These are phyloP conservation scores for Lactarius sp. DNA, from an alignment of 768 basidiomycete species.

Conservation along the genomic window DNA sequence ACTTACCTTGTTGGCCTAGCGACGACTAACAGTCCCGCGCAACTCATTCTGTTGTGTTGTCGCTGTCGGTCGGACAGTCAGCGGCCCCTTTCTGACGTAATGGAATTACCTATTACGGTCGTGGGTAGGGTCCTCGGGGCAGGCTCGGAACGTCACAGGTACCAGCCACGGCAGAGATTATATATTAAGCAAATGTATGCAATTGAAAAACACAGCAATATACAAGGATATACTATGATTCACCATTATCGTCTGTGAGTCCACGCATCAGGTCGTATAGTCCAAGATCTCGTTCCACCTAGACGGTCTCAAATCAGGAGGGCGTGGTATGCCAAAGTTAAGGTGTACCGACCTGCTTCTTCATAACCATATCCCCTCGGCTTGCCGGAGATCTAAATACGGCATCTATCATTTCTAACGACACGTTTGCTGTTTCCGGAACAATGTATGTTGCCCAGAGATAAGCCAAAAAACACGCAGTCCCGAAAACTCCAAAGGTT, in stretches of 20 bases:
- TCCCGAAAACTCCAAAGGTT: slow-evolving; percentile 65
- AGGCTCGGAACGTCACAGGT: too few relatives aligned
- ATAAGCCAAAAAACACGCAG: slow-evolving; percentile 60
- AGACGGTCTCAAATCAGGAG: not conserved
- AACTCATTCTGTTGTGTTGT: too few relatives aligned
- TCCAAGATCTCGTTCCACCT: slow-evolving; percentile 59
- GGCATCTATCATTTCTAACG: slow-evolving; percentile 70
- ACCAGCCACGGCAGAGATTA: not conserved
- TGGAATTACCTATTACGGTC: too few relatives aligned
- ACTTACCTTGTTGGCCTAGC: not conserved
- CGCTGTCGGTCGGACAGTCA: too few relatives aligned
- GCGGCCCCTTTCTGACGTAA: too few relatives aligned
- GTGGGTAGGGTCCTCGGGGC: too few relatives aligned
- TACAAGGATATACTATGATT: not conserved
- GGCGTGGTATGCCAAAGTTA: not conserved
- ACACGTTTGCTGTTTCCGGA: slow-evolving; percentile 73
- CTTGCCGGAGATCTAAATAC: slow-evolving; percentile 60
- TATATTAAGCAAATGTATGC: not conserved
- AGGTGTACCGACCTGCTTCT: slow-evolving; percentile 43
- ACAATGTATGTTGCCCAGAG: slow-evolving; percentile 66
- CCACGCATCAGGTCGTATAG: slow-evolving; percentile 42
- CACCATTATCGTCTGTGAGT: slow-evolving; percentile 25
- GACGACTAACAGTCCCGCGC: not conserved
- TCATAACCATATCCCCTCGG: slow-evolving; percentile 46
- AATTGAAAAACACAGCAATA: not conserved